Evolutionary conservation across 495 filamentous ascomycete species (phyloP), one percentile per base, ranked within the genome.

Genomic region (Barbatosphaeria neglecta): DNA sequence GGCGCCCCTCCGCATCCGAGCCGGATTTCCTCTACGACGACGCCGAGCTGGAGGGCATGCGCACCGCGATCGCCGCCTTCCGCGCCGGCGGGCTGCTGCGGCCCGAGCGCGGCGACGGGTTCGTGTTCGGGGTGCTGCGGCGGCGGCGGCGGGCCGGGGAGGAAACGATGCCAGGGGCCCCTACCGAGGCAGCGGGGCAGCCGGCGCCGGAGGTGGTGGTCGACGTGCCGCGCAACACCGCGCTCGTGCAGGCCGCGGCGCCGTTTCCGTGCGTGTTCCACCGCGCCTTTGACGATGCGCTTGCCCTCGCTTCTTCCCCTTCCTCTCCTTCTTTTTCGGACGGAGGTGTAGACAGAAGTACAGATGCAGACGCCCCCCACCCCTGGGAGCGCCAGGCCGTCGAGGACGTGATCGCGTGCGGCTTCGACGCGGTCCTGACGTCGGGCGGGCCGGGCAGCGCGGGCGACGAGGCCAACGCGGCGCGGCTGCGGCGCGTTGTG

Each of bases 201-300:
- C n/a, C n/a, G n/a, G n/a, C n/a, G n/a, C n/a, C n/a, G n/a, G 57
- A 54, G 16, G 44, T 55, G 47, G 48, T 50, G n/a, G 58, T 64
- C 33, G 56, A 52, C 45, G 43, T 48, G 27, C 43, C 43, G 22
- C 61, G 57, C 37, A 44, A 45, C 47, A 19, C 16, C 3, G 39
- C 31, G 8, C 59, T 66, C n/a, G 46, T 61, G 5, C 28, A 38
- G 18, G 46, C 48, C 9, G 54, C 63, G 10, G 46, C 33, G 1
- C 61, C 61, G 0, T 61, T 56, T 27, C 51, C 48, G 18, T 45
- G 53, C 17, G 51, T 61, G n/a, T 66, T 64, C 37, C 63, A 66
- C 28, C 57, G 63, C 10, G 63, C 63, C 2, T 66, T 62, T 31
- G 63, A 64, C 39, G 61, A 66, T 37, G 47, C n/a, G n/a, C n/a